Conservation (phyloP, 1,139 yeast genomes). For the Taiozyma sp. region DNA sequence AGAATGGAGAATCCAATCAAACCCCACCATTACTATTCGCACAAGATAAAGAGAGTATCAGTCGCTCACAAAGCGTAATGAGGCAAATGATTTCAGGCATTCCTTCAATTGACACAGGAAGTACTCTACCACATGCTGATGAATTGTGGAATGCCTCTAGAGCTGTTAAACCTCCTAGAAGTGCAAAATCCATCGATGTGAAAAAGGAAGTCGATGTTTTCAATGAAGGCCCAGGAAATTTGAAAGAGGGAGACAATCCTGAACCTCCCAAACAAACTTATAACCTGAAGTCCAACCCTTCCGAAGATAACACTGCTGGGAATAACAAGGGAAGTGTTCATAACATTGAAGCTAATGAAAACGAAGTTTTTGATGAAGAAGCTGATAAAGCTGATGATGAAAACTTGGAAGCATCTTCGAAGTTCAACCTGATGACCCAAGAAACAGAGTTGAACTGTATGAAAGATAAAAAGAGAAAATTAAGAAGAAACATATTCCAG, state of each 20-base stretch:
- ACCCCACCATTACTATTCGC: conserved; percentile 16
- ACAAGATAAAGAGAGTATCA: conserved; percentile 6
- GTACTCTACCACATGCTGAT: neutral
- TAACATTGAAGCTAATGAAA: neutral
- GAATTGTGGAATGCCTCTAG: neutral
- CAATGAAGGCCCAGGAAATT: neutral
- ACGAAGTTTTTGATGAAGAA: neutral
- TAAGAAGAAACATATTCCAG: neutral
- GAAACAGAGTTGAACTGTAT: conserved; percentile 19
- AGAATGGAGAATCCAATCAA: neutral
- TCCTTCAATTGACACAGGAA: neutral
- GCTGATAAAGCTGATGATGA: neutral
- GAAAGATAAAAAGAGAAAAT: neutral
- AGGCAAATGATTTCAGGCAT: neutral
- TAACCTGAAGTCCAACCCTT: neutral
- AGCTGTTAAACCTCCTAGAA: neutral
- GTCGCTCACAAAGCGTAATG: conserved; percentile 1
- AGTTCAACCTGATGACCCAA: conserved; percentile 7
- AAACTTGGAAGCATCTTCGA: neutral
- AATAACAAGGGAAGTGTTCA: neutral
- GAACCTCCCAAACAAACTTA: neutral
- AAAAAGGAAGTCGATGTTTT: neutral
- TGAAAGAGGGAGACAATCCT: neutral
- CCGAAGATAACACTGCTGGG: neutral
- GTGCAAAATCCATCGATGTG: neutral